Evolutionary conservation across 2,329 filamentous ascomycete genomes (phyloP).

Genomic region (Dothideomycetidae sp.): DNA sequence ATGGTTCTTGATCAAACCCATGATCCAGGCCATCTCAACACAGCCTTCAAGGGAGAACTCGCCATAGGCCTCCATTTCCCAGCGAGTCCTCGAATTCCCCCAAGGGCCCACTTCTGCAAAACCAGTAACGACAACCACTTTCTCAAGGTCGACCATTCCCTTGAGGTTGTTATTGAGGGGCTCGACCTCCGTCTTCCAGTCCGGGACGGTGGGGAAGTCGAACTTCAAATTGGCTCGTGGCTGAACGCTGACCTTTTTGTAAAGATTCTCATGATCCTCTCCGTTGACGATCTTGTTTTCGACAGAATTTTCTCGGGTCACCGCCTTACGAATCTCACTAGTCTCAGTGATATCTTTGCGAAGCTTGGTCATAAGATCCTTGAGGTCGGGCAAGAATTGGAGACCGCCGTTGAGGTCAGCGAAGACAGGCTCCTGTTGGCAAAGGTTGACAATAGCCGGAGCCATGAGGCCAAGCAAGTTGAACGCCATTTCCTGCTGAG

Average conservation of each 20-base stretch:
- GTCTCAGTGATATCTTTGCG: constrained; percentile 92
- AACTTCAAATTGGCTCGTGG: constrained; percentile 97
- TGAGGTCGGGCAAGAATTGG: constrained; percentile 92
- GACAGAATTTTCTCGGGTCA: constrained; percentile 87
- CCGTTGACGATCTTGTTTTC: constrained; percentile 98
- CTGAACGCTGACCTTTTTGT: constrained; percentile 87
- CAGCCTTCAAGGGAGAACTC: constrained; percentile 96
- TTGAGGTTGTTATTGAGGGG: constrained; percentile 79
- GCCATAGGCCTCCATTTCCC: constrained; percentile 98
- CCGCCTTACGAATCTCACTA: constrained; percentile 81
- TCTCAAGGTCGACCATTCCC: constrained; percentile 97
- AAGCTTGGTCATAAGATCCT: constrained; percentile 83
- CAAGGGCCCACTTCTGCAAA: constrained; percentile 93
- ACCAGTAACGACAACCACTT: constrained; percentile 92
- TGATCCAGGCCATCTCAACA: constrained; percentile 99
- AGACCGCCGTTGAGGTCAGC: constrained; percentile 95
- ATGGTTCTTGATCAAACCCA: constrained; percentile 98
- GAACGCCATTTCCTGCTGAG: constrained; percentile 98
- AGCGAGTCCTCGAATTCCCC: constrained; percentile 95
- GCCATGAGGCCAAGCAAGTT: constrained; percentile 95
- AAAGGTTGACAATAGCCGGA: constrained; percentile 82
- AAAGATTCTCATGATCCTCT: constrained; percentile 77
- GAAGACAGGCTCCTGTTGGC: constrained; percentile 89
- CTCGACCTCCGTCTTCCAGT: constrained; percentile 83
- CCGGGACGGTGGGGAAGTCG: constrained; percentile 76